Conservation (phyloP, 345 rosid species). For the Camelina sativa region DNA sequence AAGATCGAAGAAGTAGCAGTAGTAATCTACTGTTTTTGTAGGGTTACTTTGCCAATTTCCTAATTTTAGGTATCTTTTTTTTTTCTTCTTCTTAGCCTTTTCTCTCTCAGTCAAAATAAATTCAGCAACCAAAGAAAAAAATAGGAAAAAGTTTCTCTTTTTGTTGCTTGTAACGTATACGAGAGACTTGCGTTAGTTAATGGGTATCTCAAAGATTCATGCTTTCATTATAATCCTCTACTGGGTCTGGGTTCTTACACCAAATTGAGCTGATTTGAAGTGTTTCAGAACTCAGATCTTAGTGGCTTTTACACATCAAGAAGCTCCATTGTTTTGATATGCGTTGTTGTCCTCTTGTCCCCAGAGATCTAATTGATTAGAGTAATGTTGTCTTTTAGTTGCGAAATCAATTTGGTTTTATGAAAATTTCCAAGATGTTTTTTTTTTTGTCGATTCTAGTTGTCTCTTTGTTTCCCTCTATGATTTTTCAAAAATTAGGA, state of each 20-base stretch:
- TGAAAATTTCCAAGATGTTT: background rate
- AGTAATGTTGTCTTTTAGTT: conserved; percentile 29
- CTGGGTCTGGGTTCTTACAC: conserved; percentile 26
- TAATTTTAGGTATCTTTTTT: conserved; percentile 41
- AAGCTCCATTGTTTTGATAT: conserved; percentile 9
- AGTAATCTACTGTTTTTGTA: conserved; percentile 32
- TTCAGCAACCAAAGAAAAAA: background rate
- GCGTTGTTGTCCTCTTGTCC: conserved; percentile 1
- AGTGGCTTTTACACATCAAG: background rate
- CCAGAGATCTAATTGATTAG: conserved; percentile 36
- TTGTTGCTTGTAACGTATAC: conserved; percentile 28
- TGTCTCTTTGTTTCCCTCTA: conserved; percentile 37
- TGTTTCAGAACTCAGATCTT: conserved; percentile 49
- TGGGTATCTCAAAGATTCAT: conserved; percentile 24
- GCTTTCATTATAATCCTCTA: conserved; percentile 20
- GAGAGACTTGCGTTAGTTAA: background rate
- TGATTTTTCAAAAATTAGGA: conserved; percentile 16
- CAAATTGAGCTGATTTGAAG: background rate
- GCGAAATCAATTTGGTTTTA: background rate
- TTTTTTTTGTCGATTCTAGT: conserved; percentile 9
- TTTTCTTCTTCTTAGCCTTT: conserved; percentile 23
- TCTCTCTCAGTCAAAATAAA: conserved; percentile 22
- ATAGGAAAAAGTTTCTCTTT: background rate
- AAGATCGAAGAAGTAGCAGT: conserved; percentile 32
- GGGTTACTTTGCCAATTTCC: conserved; percentile 21